Evolutionary conservation across 495 filamentous ascomycete genomes (phyloP).

Genomic region (Talaromyces trachyspermus): DNA sequence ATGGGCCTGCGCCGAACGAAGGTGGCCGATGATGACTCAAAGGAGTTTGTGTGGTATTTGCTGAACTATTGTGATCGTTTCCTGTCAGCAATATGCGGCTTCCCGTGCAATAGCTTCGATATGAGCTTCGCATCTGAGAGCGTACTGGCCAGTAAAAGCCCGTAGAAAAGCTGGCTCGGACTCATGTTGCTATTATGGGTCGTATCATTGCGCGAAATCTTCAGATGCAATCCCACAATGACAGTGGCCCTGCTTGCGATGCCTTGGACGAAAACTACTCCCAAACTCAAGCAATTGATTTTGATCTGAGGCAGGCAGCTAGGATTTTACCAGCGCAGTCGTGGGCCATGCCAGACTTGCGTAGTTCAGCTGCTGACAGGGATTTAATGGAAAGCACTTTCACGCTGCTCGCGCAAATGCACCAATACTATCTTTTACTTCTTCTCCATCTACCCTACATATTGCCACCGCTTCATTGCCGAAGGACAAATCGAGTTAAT

Average conservation of each 20-base stretch:
- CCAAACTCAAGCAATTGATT: constrained; percentile 30
- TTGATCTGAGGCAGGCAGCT: constrained; percentile 31
- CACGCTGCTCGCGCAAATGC: constrained; percentile 35
- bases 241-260: constrained; percentile 13
- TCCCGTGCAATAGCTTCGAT: constrained; percentile 33
- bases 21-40: constrained; percentile 7
- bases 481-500: constrained; percentile 7
- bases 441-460: constrained; percentile 47
- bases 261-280: constrained; percentile 27
- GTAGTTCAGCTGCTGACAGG: constrained; percentile 9
- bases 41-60: constrained; percentile 35
- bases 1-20: constrained; percentile 21
- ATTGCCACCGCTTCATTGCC: constrained; percentile 21
- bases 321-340: constrained; percentile 26
- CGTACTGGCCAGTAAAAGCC: constrained; percentile 17
- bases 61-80: constrained; percentile 38
- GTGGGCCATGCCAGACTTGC: constrained; percentile 23
- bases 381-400: constrained; percentile 14
- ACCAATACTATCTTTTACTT: constrained; percentile 35
- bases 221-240: constrained; percentile 27
- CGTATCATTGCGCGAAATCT: constrained; percentile 35
- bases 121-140: constrained; percentile 19
- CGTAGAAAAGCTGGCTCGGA: constrained; percentile 23
- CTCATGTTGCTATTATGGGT: constrained; percentile 23
- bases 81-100: constrained; percentile 35